Evolutionary conservation across 179 eudicot genomes (phyloP), one percentile per base, ranked within the genome.

Genomic region (Spinacia oleracea): DNA sequence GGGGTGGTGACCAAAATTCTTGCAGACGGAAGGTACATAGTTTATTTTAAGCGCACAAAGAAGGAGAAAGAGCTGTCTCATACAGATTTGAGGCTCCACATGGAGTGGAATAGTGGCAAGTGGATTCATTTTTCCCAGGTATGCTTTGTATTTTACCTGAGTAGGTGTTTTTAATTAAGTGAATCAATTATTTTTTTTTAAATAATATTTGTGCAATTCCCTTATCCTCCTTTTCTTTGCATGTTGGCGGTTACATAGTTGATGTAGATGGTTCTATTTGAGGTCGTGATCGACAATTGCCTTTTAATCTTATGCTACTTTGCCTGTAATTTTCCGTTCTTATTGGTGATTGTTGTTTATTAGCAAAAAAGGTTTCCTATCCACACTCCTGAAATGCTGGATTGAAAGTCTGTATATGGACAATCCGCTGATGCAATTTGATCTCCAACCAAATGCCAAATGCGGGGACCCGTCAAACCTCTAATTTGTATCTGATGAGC

Each of bases 1-100:
- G 98, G 97, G 50, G 84, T 89, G 31, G 86, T 93, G 79, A 90
- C 91, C 15, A 87, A 84, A 84, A 83, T 85, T 83, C 90, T 90
- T 72, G 85, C 89, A 31, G 90, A 87, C 79, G 88, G 88, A 68
- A 88, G 84, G 80, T 93, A 90, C 81, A 81, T 85, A 45, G 92
- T 93, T 25, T 91, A 86, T 72, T 91, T 93, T 67, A 87, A 90
- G 76, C 76, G 78, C 51, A 81, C 87, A 20, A 88, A 80, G 53
- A 85, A 83, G 83, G 88, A 87, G 62, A 85, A 81, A 82, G 89
- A 87, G 75, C 72, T 93, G 38, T 76, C 71, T 77, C 86, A 73
- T 70, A 40, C 83, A 21, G 88, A 88, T 38, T 66, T 91, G 59
- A 91, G 98, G 81, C 87, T 87, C 29, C 94, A 87, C 81, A 81